Conservation (phyloP, 1,284 basidiomycete genomes). For the Pholiota adiposa region DNA sequence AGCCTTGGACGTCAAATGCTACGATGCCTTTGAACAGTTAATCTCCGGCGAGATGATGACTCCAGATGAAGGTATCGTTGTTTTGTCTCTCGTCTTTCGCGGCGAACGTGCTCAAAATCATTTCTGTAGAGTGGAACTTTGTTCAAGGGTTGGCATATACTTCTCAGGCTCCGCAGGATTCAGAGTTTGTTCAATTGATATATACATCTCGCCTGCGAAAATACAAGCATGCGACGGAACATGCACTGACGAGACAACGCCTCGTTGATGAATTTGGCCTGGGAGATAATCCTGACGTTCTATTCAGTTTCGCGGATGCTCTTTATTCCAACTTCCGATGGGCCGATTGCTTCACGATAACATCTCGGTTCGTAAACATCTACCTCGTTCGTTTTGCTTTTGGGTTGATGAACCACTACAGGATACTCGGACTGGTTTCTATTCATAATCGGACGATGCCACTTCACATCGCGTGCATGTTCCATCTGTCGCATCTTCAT, state of each 20-base stretch:
- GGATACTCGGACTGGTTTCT: constrained; percentile 81
- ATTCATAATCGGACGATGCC: constrained; percentile 89
- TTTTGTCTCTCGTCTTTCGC: neutral
- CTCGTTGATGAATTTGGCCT: constrained; percentile 82
- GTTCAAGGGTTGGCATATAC: constrained; percentile 84
- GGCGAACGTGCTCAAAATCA: neutral
- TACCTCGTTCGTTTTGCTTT: neutral
- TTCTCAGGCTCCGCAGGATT: constrained; percentile 85
- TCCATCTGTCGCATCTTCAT: constrained; percentile 89
- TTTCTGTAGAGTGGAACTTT: constrained; percentile 88
- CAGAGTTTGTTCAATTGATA: constrained; percentile 88
- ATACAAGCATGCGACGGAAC: constrained; percentile 83
- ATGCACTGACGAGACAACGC: constrained; percentile 73
- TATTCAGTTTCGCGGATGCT: constrained; percentile 92
- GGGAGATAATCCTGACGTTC: constrained; percentile 89
- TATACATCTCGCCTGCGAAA: constrained; percentile 93
- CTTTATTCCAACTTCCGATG: constrained; percentile 88
- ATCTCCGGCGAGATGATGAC: constrained; percentile 94
- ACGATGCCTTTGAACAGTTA: constrained; percentile 92
- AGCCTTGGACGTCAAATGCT: constrained; percentile 95
- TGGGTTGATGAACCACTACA: constrained; percentile 33
- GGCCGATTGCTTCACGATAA: constrained; percentile 93
- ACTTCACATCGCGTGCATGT: constrained; percentile 96
- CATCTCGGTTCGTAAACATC: constrained; percentile 63
- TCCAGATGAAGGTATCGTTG: constrained; percentile 78